These are phyloP conservation scores for Filobasidium uniguttulatum DNA, from an alignment of 1,284 basidiomycete genomes.

Conservation along the genomic window DNA sequence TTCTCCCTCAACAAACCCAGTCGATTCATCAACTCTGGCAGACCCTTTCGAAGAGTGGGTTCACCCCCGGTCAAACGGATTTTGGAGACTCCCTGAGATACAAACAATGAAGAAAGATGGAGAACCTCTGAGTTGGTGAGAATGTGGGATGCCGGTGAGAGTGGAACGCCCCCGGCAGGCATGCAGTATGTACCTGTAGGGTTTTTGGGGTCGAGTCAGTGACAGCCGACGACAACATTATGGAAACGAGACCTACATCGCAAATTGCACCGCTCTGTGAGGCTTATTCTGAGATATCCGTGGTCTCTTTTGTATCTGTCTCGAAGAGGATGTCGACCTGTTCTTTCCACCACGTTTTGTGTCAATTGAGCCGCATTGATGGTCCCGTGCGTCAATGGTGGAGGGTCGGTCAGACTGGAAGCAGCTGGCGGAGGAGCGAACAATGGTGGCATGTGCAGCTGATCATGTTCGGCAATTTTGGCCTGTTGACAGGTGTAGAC, in stretches of 20 bases:
- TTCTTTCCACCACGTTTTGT: background rate
- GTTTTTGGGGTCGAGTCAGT: background rate
- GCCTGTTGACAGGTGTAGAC: background rate
- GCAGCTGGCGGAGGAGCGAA: background rate
- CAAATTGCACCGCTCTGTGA: slow-evolving; percentile 76
- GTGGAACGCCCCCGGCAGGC: slow-evolving; percentile 64
- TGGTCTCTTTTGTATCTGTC: slow-evolving; percentile 58
- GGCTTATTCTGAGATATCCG: slow-evolving; percentile 69
- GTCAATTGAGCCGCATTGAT: background rate
- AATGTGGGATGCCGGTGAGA: slow-evolving; percentile 55
- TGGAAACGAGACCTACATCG: slow-evolving; percentile 46
- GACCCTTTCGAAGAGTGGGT: slow-evolving; percentile 67
- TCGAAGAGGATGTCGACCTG: slow-evolving; percentile 15
- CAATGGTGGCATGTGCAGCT: slow-evolving; percentile 9
- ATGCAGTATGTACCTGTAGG: slow-evolving; percentile 71
- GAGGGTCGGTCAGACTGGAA: too few relatives aligned
- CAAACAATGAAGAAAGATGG: slow-evolving; percentile 61
- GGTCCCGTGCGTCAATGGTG: slow-evolving; percentile 1
- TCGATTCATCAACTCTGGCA: slow-evolving; percentile 56
- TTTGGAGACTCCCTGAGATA: slow-evolving; percentile 67
- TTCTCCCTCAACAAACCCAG: slow-evolving; percentile 40
- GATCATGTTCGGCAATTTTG: slow-evolving; percentile 12
- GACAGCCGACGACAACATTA: background rate
- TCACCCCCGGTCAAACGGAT: slow-evolving; percentile 79
- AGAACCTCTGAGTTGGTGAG: slow-evolving; percentile 63